phyloP scores from a whole-genome alignment of 2,329 filamentous ascomycete species.

The Nothomitra cinnamomea region DNA sequence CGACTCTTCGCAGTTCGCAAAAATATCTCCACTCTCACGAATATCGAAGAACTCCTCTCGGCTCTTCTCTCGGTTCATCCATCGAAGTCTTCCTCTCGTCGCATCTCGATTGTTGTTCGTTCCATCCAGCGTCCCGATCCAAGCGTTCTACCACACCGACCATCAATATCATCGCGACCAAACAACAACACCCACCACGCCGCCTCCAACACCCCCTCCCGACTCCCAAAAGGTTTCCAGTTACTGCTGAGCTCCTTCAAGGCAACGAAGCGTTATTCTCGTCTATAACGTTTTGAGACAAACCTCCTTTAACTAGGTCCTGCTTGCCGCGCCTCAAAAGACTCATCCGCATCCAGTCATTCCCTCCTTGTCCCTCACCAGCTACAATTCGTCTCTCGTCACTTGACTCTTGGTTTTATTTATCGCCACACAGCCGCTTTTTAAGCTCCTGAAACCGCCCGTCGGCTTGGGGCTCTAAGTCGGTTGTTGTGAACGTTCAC shows the following conservation, averaged over 20 bases:
- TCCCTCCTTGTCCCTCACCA: conserved; percentile 1
- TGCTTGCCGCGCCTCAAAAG: conserved; percentile 3
- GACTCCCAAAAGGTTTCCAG: background rate
- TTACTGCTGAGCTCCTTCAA: background rate
- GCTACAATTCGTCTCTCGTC: background rate
- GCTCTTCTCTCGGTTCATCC: background rate
- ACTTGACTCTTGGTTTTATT: background rate
- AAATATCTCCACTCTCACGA: background rate
- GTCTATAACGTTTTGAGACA: background rate
- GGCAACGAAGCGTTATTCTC: background rate
- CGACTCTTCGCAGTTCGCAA: background rate
- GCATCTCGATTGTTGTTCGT: background rate
- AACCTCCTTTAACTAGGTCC: background rate
- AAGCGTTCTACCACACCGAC: background rate
- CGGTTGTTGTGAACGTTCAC: background rate
- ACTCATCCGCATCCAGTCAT: conserved; percentile 3
- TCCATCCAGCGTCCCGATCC: background rate
- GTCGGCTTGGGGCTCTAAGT: background rate
- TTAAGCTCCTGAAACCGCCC: background rate
- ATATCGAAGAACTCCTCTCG: background rate
- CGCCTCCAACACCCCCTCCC: too few relatives aligned
- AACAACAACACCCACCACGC: background rate
- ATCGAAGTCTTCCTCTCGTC: background rate
- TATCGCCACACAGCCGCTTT: background rate
- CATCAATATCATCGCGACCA: background rate